phyloP scores from a whole-genome alignment of 139 green algal genomes.

The Auxenochlorella protothecoides region DNA sequence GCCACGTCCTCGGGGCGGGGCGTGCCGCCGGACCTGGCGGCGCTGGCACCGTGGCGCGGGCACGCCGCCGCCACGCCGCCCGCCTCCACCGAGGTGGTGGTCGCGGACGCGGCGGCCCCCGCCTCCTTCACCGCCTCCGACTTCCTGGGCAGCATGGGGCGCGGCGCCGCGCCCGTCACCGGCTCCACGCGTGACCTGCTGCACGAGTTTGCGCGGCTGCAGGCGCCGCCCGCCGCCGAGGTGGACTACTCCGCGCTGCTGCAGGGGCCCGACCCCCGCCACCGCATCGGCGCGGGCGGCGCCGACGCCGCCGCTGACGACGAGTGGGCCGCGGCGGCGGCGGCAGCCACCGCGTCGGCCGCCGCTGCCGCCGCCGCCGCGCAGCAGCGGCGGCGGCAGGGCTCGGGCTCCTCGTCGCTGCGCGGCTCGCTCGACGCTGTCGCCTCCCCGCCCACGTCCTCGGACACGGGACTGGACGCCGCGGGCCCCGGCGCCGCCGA shows the following conservation, averaged over 20 bases:
- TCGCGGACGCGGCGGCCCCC: background rate
- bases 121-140: background rate
- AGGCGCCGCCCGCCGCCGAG: constrained; percentile 10
- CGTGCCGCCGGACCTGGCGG: background rate
- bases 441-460: background rate
- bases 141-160: constrained; percentile 1
- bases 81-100: background rate
- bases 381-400: background rate
- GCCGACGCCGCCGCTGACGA: constrained; percentile 5
- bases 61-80: background rate
- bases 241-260: constrained; percentile 13
- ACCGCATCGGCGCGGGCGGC: background rate
- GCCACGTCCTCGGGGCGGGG: background rate
- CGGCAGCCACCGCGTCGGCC: background rate
- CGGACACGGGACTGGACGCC: too few relatives aligned
- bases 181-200: constrained; percentile 23
- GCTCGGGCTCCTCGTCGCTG: background rate
- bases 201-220: constrained; percentile 26
- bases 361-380: background rate
- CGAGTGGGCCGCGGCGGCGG: background rate
- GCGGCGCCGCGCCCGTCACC: background rate
- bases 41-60: background rate
- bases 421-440: background rate
- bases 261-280: too few relatives aligned
- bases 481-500: too few relatives aligned